Evolutionary conservation across 148 eudicot species (phyloP).

Genomic region (Dianthus caryophyllus): DNA sequence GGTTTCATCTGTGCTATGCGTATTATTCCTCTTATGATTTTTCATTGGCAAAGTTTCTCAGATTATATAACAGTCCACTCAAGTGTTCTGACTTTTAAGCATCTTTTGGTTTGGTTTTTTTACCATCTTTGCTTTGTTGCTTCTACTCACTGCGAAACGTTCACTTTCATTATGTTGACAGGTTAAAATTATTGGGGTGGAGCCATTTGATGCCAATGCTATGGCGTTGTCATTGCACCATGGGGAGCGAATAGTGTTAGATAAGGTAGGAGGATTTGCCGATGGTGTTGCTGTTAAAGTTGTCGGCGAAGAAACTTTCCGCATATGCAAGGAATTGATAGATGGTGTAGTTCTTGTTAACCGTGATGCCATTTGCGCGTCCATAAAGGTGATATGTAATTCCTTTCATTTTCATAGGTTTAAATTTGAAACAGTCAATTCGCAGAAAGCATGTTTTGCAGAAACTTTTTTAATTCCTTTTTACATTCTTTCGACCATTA

Average conservation of each 20-base stretch:
- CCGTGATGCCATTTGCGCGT: constrained; percentile 99
- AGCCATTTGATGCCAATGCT: constrained; percentile 92
- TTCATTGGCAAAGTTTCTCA: too few species aligned
- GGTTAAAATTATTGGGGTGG: constrained; percentile 93
- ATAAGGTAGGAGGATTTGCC: constrained; percentile 96
- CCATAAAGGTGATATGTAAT: constrained; percentile 99
- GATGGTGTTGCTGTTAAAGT: constrained; percentile 99
- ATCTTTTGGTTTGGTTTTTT: too few species aligned
- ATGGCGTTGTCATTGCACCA: constrained; percentile 94
- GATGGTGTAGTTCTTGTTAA: constrained; percentile 95
- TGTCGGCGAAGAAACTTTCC: constrained; percentile 91
- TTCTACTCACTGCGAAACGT: not conserved
- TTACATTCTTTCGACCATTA: too few species aligned
- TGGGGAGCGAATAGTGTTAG: constrained; percentile 68
- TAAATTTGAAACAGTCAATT: too few species aligned
- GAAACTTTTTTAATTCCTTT: too few species aligned
- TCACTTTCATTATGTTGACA: constrained; percentile 17
- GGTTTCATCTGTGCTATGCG: constrained; percentile 13
- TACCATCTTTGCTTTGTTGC: not conserved
- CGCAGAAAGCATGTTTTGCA: too few species aligned
- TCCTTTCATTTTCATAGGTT: too few species aligned
- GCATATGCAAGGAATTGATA: constrained; percentile 69
- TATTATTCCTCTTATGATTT: too few species aligned
- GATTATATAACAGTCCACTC: too few species aligned
- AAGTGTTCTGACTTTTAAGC: too few species aligned